Conservation (phyloP, 2,329 filamentous ascomycete genomes). For the Alternaria conjuncta region DNA sequence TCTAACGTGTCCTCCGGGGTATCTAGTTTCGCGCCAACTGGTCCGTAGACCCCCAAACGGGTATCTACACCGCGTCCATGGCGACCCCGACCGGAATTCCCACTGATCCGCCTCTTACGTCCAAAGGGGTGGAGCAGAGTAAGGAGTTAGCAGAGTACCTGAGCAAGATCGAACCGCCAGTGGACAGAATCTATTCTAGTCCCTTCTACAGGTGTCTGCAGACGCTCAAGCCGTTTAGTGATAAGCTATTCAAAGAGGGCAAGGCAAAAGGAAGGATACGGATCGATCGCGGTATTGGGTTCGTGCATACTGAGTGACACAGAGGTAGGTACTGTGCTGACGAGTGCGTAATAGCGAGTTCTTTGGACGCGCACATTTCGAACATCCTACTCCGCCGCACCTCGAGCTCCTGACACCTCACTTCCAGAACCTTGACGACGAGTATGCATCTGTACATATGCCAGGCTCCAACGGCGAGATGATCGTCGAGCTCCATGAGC, state of each 20-base stretch:
- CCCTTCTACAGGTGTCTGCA: slow-evolving; percentile 53
- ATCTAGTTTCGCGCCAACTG: slow-evolving; percentile 85
- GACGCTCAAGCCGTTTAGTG: slow-evolving; percentile 48
- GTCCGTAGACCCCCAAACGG: slow-evolving; percentile 81
- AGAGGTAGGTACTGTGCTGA: neutral
- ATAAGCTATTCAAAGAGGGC: slow-evolving; percentile 39
- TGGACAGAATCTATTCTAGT: slow-evolving; percentile 74
- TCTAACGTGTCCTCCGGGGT: slow-evolving; percentile 24
- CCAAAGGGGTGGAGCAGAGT: slow-evolving; percentile 84
- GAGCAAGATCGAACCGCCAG: slow-evolving; percentile 65
- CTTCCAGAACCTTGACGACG: slow-evolving; percentile 62
- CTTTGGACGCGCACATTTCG: slow-evolving; percentile 86
- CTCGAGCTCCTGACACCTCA: slow-evolving; percentile 71
- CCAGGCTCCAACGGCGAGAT: slow-evolving; percentile 80
- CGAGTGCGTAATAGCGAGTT: slow-evolving; percentile 65
- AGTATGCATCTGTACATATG: slow-evolving; percentile 67
- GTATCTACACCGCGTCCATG: slow-evolving; percentile 72
- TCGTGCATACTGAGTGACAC: slow-evolving; percentile 17
- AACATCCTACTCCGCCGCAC: slow-evolving; percentile 79
- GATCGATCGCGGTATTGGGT: slow-evolving; percentile 62
- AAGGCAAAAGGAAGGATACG: slow-evolving; percentile 52
- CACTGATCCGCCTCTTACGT: slow-evolving; percentile 84
- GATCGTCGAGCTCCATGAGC: slow-evolving; percentile 78
- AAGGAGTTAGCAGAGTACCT: slow-evolving; percentile 75
- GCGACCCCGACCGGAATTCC: slow-evolving; percentile 85